Base-by-base conservation (phyloP, 192 early-diverging fungal species). In the Dimargaris cristalligena region DNA sequence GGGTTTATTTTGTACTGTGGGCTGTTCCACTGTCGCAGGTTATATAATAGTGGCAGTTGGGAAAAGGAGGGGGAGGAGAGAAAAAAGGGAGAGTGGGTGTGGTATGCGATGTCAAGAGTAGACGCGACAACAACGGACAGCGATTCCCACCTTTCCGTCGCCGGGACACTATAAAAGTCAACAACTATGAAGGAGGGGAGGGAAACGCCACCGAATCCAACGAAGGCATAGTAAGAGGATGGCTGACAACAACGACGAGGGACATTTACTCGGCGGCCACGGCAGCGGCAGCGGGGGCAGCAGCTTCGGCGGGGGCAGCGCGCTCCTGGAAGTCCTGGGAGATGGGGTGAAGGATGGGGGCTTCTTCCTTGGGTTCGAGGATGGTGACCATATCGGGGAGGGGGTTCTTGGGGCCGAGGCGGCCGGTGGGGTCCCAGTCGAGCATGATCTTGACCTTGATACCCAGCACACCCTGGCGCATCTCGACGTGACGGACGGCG, bases 381-480 rank as follows among this genome's bases (percentile, higher is more conserved):
- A 97, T 94, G 75, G 85, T 94, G 71, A 97, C 89, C 58, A 82
- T 73, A 71, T 95, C 94, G 70, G 95, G 95, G 62, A 98, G 83
- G 63, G 92, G 84, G 68, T 80, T 90, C 84, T 90, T 94, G 77
- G 91, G 91, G 62, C 95, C 95, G 61, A 78, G 66, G 69, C 83
- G 89, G 68, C 95, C 95, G 64, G 80, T 86, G 52, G 90, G 90
- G 75, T 98, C 95, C 69, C 74, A 83, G 59, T 88, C 88, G 63
- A 89, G 81, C 94, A 97, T 97, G 69, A 98, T 98, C 90, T 98
- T 98, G 75, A 98, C 95, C 85, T 94, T 93, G 82, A 98, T 88
- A 77, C 95, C 95, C 57, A 98, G 76, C 59, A 98, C 93, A 80
- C 95, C 95, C 77, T 98, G 95, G 70, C 91, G 85, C 72, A 98